phyloP scores from a whole-genome alignment of 805 yeast genomes.

The Candida oleophila region DNA sequence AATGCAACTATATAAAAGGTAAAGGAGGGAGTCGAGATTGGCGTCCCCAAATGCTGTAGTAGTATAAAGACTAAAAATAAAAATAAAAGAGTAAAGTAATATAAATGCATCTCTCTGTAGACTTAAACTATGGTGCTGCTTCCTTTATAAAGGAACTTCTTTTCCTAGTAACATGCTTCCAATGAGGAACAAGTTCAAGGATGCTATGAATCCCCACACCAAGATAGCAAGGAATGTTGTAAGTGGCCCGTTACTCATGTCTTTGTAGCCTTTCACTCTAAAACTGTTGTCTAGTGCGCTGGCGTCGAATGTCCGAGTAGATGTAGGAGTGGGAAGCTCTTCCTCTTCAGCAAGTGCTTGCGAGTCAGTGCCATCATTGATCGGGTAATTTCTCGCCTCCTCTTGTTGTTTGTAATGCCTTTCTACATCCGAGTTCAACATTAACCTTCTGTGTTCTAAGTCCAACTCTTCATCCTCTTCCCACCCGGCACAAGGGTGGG shows the following conservation, averaged over 20 bases:
- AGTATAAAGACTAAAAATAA: no score
- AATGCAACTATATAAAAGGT: background rate
- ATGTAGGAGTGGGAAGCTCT: background rate
- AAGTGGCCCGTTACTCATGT: constrained; percentile 66
- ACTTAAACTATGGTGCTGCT: no score
- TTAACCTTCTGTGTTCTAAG: constrained; percentile 1
- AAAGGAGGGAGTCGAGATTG: background rate
- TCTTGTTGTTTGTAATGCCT: constrained; percentile 7
- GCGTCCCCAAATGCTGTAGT: background rate
- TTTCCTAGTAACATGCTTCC: constrained; percentile 28
- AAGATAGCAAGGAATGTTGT: constrained; percentile 54
- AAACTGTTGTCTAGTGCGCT: constrained; percentile 11
- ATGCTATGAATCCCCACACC: constrained; percentile 71
- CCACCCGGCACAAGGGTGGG: constrained; percentile 44
- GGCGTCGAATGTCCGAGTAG: background rate
- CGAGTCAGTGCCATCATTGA: constrained; percentile 8
- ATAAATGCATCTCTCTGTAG: no score
- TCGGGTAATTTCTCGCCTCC: constrained; percentile 9
- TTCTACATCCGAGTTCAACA: background rate
- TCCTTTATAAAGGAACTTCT: constrained; percentile 13
- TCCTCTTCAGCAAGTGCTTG: background rate
- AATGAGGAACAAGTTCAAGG: constrained; percentile 70
- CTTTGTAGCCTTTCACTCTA: constrained; percentile 43
- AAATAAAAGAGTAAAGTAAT: no score
- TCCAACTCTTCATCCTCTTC: constrained; percentile 34